Base-by-base conservation (phyloP, 352 stramenopile species). In the Pythium aristosporum region DNA sequence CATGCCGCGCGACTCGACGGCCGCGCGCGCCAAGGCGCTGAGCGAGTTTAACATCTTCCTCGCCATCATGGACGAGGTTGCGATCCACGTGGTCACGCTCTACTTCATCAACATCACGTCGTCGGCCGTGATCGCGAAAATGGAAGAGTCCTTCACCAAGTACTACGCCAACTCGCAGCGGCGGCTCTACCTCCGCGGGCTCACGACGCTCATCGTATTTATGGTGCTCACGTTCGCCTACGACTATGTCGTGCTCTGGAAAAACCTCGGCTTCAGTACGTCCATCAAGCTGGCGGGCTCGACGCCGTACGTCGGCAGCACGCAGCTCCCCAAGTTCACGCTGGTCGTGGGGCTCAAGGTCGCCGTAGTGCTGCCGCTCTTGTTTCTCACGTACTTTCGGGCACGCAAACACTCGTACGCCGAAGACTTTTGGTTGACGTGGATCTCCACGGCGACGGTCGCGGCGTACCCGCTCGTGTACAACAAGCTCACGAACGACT, bases 51-150 rank as follows among this genome's bases (percentile, higher is more conserved):
- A 78, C 59, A 66, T 91, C 36, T 92, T 90, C 64, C 70, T 92
- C 37, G 87, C 87, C 61, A 82, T 90, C 71, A 89, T 91, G 71
- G 85, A 93, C 60, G 79, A 93, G 44, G 83, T 92, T 13, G 85
- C 79, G 36, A 90, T 91, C 47, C 85, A 93, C 67, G 82, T 81
- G 41, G 68, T 91, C 39, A 92, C 80, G 44, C 73, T 92, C 50
- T 91, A 92, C 62, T 93, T 93, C 57, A 87, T 91, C 71, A 89
- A 86, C 65, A 83, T 92, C 66, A 84, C 75, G 41, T 87, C 80
- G 13, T 78, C 81, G 10, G 68, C 72, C 0, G 80, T 90, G 20
- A 89, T 92, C 34, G 68, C 73, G 25, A 87, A 90, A 58, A 91
- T 93, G 80, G 85, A 93, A 59, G 68, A 84, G 51, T 87, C 80